A percentile compares a stretch with the other conserved stretches of the same genome.
These are phyloP conservation scores for Pterulicium gracile DNA, from an alignment of 1,284 basidiomycete genomes.

Conservation along the genomic window DNA sequence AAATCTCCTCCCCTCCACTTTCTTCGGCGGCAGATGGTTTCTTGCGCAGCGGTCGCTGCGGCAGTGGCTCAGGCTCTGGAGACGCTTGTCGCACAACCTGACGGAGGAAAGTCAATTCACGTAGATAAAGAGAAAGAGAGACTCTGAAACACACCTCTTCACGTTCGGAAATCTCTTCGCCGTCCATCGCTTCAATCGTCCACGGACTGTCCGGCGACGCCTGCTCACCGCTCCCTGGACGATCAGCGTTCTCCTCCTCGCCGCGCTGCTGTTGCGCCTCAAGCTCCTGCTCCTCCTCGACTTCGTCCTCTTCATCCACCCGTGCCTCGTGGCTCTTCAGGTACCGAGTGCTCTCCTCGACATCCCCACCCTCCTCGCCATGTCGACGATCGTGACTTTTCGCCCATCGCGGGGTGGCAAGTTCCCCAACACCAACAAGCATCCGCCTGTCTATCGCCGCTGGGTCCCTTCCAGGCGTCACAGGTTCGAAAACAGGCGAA, in stretches of 20 bases:
- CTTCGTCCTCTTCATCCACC: conserved; percentile 16
- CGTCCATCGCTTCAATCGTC: conserved; percentile 79
- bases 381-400: too few species aligned
- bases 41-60: conserved; percentile 38
- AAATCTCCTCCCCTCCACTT: conserved; percentile 73
- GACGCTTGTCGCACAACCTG: too few species aligned
- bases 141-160: conserved; percentile 39
- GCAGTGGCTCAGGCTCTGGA: conserved; percentile 28
- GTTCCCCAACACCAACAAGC: conserved; percentile 90
- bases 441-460: conserved; percentile 78
- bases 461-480: conserved; percentile 72
- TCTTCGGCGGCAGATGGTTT: conserved; percentile 62
- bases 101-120: conserved; percentile 9
- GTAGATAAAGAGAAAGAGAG: conserved; percentile 7
- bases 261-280: conserved; percentile 33
- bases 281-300: conserved; percentile 28
- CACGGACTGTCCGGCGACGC: conserved; percentile 64
- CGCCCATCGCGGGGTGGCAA: conserved; percentile 91
- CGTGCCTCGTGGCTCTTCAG: conserved; percentile 1
- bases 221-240: too few species aligned
- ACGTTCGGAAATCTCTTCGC: conserved; percentile 50
- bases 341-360: too few species aligned
- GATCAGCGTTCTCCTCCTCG: conserved; percentile 32
- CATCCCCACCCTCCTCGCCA: too few species aligned
- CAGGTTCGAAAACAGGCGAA: conserved; percentile 33